Percentiles rank a stretch among this genome's conserved stretches.
Conservation (phyloP, 2,329 filamentous ascomycete species). For the Fusarium humuli region DNA sequence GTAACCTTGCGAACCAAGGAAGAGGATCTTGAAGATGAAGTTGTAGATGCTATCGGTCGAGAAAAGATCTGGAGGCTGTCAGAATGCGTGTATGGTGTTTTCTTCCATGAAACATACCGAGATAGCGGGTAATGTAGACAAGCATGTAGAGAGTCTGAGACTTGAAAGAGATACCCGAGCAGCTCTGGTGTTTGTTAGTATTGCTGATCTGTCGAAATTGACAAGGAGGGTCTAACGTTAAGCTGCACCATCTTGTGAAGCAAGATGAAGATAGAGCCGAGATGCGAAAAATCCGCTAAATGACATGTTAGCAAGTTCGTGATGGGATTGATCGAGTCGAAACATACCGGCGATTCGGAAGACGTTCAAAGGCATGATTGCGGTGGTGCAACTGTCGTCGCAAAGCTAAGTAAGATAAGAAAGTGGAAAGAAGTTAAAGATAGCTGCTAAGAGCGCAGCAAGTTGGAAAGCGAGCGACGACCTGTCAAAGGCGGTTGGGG, state of each 20-base stretch:
- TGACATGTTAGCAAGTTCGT: constrained; percentile 34
- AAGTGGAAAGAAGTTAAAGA: constrained; percentile 8
- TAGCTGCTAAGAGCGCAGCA: constrained; percentile 39
- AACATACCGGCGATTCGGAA: constrained; percentile 68
- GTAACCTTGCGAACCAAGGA: constrained; percentile 90
- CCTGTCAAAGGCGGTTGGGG: constrained; percentile 15
- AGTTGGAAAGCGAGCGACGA: constrained; percentile 32
- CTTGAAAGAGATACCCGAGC: constrained; percentile 98
- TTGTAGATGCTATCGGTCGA: constrained; percentile 89
- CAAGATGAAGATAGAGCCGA: constrained; percentile 92
- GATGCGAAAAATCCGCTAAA: constrained; percentile 92
- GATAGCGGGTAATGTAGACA: constrained; percentile 93
- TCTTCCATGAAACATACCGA: constrained; percentile 66
- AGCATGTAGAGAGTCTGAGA: constrained; percentile 95
- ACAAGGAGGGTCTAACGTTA: constrained; percentile 70
- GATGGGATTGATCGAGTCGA: background rate
- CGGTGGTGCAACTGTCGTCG: constrained; percentile 23
- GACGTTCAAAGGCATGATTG: constrained; percentile 64
- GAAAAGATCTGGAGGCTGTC: constrained; percentile 76
- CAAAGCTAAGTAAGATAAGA: constrained; percentile 29
- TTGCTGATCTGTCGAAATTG: constrained; percentile 19
- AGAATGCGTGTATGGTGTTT: background rate
- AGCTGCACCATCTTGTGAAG: constrained; percentile 96
- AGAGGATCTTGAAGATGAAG: constrained; percentile 94
- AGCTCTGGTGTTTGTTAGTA: constrained; percentile 73